Percentiles rank a stretch among this genome's conserved stretches.
Conservation (phyloP, 768 basidiomycete genomes). For the Russula abietina region DNA sequence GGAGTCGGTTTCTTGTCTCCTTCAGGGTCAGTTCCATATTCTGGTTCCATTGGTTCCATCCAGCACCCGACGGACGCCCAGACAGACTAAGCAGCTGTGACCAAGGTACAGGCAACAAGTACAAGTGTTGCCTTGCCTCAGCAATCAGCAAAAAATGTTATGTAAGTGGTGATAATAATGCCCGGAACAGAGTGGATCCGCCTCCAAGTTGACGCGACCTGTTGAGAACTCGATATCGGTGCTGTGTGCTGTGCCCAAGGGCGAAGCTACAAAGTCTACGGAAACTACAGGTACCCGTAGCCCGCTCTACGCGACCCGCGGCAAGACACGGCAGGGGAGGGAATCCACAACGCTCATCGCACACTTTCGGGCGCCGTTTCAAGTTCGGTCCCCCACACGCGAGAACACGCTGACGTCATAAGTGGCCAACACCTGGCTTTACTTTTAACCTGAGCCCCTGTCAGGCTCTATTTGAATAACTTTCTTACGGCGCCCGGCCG, state of each 20-base stretch:
- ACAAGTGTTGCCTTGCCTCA: not conserved
- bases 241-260: not conserved
- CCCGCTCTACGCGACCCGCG: constrained; percentile 1
- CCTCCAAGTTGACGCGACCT: not conserved
- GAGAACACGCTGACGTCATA: constrained; percentile 20
- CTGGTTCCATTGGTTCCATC: constrained; percentile 12
- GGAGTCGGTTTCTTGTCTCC: constrained; percentile 14
- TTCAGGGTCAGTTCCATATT: constrained; percentile 15
- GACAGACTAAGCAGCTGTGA: constrained; percentile 15
- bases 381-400: constrained; percentile 11
- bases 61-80: constrained; percentile 11
- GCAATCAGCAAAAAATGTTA: constrained; percentile 6
- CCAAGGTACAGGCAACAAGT: constrained; percentile 13
- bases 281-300: not conserved
- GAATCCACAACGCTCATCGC: not conserved
- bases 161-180: constrained; percentile 13
- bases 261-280: not conserved
- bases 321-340: not conserved
- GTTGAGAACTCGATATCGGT: not conserved
- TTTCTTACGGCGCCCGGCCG: not conserved
- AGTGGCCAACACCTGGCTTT: not conserved
- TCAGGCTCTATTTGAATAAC: not conserved
- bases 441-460: constrained; percentile 5
- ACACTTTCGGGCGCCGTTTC: constrained; percentile 19
- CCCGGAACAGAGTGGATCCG: constrained; percentile 21